Evolutionary conservation across 345 rosid genomes (phyloP), one percentile per base, ranked within the genome.

Genomic region (Jatropha curcas): DNA sequence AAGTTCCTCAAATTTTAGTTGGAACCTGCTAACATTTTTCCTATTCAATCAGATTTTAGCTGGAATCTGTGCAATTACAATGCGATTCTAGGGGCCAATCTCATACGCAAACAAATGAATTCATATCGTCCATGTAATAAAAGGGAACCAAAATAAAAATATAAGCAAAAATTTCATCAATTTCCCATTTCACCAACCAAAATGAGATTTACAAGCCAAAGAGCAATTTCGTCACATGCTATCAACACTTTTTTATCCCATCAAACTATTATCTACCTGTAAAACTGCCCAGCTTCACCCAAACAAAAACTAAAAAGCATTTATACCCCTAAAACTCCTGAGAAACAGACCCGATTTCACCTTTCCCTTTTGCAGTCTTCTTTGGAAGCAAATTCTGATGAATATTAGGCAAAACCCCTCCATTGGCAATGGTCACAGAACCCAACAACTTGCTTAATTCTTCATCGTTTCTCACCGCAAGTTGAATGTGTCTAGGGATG

Each of bases 391-490:
- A 64, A 67, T 58, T 60, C 60, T 67, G 77, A 4, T 74, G 72
- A 27, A 74, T 74, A 8, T 59, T 67, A 0, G 77, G 77, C 72
- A 74, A 35, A 4, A 74, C 77, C 20, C 77, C 77, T 10, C 77
- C 77, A 37, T 67, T 74, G 1, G 77, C 72, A 51, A 74, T 74
- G 0, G 77, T 74, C 50, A 67, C 72, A 9, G 41, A 25, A 1
- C 77, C 77, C 72, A 74, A 74, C 0, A 74, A 67, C 67, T 74
- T 74, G 67, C 77, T 74, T 12, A 74, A 60, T 14, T 74, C 77
- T 25, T 74, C 77, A 27, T 74, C 77, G 8, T 74, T 74, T 37
- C 77, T 67, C 19, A 74, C 77, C 0, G 77, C 77, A 57, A 74
- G 55, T 22, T 74, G 77, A 25, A 74, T 67, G 22, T 74, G 72